These are phyloP conservation scores for Mortierella sp. DNA, from an alignment of 371 early-diverging fungal species.

Conservation along the genomic window DNA sequence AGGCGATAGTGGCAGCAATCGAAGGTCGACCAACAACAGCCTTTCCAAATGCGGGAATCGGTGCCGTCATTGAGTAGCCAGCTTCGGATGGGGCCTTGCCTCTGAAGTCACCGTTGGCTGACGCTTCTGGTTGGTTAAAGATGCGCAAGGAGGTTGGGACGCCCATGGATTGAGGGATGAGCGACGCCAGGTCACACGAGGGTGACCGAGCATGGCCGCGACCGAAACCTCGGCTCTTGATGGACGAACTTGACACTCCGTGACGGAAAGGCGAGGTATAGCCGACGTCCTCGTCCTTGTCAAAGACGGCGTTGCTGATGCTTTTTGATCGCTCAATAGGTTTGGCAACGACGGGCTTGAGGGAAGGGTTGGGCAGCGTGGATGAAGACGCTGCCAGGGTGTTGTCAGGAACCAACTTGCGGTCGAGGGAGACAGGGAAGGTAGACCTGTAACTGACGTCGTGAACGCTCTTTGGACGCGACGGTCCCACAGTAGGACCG, in stretches of 20 bases:
- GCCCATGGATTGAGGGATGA: constrained; percentile 5
- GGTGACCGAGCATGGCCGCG: constrained; percentile 28
- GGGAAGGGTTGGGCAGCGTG: neutral
- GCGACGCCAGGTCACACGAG: constrained; percentile 27
- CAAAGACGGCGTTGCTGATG: neutral
- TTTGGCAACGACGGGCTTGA: neutral
- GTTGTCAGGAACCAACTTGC: neutral
- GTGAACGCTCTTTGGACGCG: constrained; percentile 21
- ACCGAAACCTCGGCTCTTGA: constrained; percentile 30
- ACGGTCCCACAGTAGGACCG: neutral
- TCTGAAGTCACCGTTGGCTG: neutral
- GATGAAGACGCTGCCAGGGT: neutral
- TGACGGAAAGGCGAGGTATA: constrained; percentile 56
- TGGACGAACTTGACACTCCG: constrained; percentile 53
- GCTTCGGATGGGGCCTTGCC: neutral
- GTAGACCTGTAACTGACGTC: constrained; percentile 12
- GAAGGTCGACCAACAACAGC: neutral
- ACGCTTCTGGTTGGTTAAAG: constrained; percentile 4
- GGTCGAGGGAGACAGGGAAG: neutral
- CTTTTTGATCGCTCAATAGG: constrained; percentile 28
- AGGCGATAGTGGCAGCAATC: neutral
- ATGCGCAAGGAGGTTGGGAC: neutral
- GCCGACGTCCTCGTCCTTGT: constrained; percentile 42
- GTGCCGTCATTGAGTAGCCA: neutral
- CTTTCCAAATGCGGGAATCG: neutral